phyloP scores from a whole-genome alignment of 1,139 yeast species.

The Yamadazyma sp. region DNA sequence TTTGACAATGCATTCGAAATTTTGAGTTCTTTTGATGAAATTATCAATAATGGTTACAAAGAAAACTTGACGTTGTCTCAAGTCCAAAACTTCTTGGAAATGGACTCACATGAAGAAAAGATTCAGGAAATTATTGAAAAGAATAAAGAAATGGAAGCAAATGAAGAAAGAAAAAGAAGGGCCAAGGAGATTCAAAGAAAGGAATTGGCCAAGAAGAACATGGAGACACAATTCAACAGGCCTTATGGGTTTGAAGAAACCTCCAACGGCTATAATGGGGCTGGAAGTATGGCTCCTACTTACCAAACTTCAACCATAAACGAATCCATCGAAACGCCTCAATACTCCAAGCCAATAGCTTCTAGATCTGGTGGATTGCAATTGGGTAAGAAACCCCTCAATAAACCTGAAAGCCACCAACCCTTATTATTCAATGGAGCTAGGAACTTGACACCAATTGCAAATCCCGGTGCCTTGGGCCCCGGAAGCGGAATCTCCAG shows the following conservation, averaged over 20 bases:
- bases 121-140: constrained; percentile 97
- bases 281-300: constrained; percentile 19
- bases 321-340: constrained; percentile 12
- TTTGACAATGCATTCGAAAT: constrained; percentile 85
- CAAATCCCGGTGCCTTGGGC: constrained; percentile 9
- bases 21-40: constrained; percentile 91
- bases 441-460: constrained; percentile 15
- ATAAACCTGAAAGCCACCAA: constrained; percentile 36
- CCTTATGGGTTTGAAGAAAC: constrained; percentile 10
- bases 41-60: constrained; percentile 83
- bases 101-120: constrained; percentile 98
- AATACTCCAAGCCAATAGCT: constrained; percentile 21
- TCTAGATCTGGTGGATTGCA: constrained; percentile 72
- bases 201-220: constrained; percentile 66
- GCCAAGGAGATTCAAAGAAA: constrained; percentile 93
- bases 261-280: constrained; percentile 4
- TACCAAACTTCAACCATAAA: constrained; percentile 36
- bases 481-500: neutral
- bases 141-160: constrained; percentile 95
- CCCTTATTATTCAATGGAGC: constrained; percentile 35
- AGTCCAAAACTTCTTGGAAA: constrained; percentile 86
- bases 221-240: constrained; percentile 28
- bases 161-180: constrained; percentile 93
- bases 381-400: constrained; percentile 62
- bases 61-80: constrained; percentile 84